Evolutionary conservation across 2,329 filamentous ascomycete species (phyloP), one percentile per base, ranked within the genome.

Genomic region (Colletotrichum liaoningense): DNA sequence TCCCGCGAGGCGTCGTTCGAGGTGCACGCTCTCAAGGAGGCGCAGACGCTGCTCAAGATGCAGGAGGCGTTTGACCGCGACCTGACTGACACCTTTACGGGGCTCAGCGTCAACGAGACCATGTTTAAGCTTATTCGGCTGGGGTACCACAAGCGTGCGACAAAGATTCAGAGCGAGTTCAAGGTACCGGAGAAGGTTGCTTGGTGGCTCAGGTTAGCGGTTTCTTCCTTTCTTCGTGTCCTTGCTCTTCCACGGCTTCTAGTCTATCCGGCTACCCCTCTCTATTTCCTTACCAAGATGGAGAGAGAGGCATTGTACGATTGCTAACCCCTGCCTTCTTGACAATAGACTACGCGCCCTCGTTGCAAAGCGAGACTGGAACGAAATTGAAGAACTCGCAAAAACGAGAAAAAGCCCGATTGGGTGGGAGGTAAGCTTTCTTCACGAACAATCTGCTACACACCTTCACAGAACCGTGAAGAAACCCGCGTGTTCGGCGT

Each of bases 21-120:
- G 80, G 88, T 94, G 4, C 89, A 91, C 75, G 89, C 93, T 1
- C 85, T 98, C 28, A 93, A 94, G 74, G 97, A 99, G 82, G 92
- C 95, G 0, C 89, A 91, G 28, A 91, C 92, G 59, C 87, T 99
- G 16, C 85, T 98, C 54, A 91, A 93, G n/a, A 89, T 95, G 81
- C 97, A 99, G 81, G 95, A 97, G 78, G 88, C 90, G 0, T 92
- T 98, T 72, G 95, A 98, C 79, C 93, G 93, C 46, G 97, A 99
- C 75, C 86, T 98, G 64, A 91, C 91, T 1, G 90, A 92, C 72
- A 88, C 88, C 0, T 98, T 96, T 78, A 90, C 93, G 3, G 96
- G 97, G 0, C 87, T 98, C 19, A 95, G 93, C 76, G 90, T 98
- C 65, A 97, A 98, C 80, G 93, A 97, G 80, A 99, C 97, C 1